These are phyloP conservation scores for Triticum turgidum DNA, from an alignment of 176 grass and related monocot species.

Conservation along the genomic window DNA sequence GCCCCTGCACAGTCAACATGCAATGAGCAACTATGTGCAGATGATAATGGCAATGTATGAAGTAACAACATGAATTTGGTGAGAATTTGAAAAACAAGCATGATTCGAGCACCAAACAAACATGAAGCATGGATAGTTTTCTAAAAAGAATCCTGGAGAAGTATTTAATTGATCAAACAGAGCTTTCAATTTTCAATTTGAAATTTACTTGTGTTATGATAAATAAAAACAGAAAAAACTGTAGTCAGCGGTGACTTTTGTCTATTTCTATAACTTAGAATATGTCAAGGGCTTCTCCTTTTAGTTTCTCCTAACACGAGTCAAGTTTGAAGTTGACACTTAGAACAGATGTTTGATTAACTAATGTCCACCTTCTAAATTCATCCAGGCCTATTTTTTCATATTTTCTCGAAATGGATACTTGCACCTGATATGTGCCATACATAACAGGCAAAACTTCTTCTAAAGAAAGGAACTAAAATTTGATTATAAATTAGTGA, in stretches of 20 bases:
- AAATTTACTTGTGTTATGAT: neutral
- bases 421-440: neutral
- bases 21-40: neutral
- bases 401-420: neutral
- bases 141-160: neutral
- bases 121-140: neutral
- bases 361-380: neutral
- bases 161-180: neutral
- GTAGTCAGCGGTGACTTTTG: neutral
- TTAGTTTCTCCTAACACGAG: neutral
- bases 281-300: neutral
- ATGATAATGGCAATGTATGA: neutral
- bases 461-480: neutral
- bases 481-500: neutral
- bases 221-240: neutral
- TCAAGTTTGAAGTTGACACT: neutral
- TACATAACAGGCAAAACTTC: neutral
- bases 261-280: neutral
- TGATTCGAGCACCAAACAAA: neutral
- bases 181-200: neutral
- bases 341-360: neutral
- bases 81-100: neutral
- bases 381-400: neutral
- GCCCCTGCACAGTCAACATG: constrained; percentile 44
- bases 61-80: neutral